phyloP scores from a whole-genome alignment of 1,284 basidiomycete genomes.

The Moesziomyces sp. region DNA sequence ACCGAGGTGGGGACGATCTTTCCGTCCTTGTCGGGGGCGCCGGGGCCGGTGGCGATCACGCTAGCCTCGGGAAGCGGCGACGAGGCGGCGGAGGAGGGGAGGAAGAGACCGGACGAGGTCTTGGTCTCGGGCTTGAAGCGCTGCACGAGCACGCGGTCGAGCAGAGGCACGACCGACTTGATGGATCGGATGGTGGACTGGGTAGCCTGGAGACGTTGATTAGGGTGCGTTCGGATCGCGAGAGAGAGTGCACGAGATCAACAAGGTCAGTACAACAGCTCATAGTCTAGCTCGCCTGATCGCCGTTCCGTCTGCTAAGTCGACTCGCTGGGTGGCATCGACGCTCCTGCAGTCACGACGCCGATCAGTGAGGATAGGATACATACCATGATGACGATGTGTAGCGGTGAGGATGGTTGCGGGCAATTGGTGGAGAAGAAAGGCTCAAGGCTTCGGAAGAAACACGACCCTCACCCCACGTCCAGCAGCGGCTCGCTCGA shows the following conservation, averaged over 20 bases:
- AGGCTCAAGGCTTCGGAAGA: slow-evolving; percentile 8
- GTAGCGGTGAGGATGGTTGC: not conserved
- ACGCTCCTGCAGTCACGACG: too few species aligned
- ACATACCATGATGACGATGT: slow-evolving; percentile 37
- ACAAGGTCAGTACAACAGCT: not conserved
- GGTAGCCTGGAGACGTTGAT: slow-evolving; percentile 19
- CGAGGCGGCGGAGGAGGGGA: slow-evolving; percentile 85
- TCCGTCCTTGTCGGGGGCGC: slow-evolving; percentile 87
- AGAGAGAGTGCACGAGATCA: not conserved
- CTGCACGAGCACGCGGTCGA: slow-evolving; percentile 97
- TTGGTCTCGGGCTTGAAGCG: slow-evolving; percentile 83
- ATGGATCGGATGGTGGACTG: slow-evolving; percentile 74
- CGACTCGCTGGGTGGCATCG: too few species aligned
- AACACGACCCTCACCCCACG: not conserved
- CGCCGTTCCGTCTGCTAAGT: too few species aligned
- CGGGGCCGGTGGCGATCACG: slow-evolving; percentile 94
- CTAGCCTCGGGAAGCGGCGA: slow-evolving; percentile 93
- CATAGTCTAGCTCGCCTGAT: not conserved
- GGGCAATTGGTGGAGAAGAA: slow-evolving; percentile 6
- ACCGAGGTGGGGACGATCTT: slow-evolving; percentile 81
- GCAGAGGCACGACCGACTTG: slow-evolving; percentile 87
- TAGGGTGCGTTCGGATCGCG: too few species aligned
- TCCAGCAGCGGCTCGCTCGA: not conserved
- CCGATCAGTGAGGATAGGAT: too few species aligned
- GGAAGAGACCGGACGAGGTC: slow-evolving; percentile 80